Evolutionary conservation across 208 protist species (phyloP), one percentile per base, ranked within the genome.

Genomic region (Acanthamoeba triangularis): DNA sequence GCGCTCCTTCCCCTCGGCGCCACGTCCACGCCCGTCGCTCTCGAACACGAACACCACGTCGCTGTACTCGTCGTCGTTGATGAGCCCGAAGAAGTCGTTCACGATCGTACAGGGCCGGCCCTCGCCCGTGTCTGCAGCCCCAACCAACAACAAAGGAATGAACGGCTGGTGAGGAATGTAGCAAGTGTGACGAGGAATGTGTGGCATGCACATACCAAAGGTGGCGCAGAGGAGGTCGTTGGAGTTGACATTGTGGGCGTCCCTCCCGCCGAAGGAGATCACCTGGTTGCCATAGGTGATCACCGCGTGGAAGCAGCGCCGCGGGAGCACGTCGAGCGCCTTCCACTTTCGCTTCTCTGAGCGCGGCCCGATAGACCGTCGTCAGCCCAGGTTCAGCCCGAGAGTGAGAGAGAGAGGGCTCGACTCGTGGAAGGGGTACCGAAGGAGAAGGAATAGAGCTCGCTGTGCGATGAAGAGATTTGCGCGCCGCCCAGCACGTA

Each of bases 91-190:
- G 59, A 76, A 47, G 65, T 93, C 87, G 30, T 93, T 69, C 35
- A 93, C 87, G 23, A 93, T n/a, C 59, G 87, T 93, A 47, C 87
- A 93, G 4, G 87, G 87, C 44, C 63, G 87, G 20, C 65, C 63
- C 61, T 93, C 87, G 59, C 87, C 87, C 87, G 87, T 93, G n/a
- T 93, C 87, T 93, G 35, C 16, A 52, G 18, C n/a, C n/a, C n/a
- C 59, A 4, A 13, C 16, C 13, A 4, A 28, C n/a, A n/a, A n/a
- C n/a, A n/a, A n/a, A n/a, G n/a, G n/a, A n/a, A n/a, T n/a, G n/a
- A n/a, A n/a, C n/a, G n/a, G n/a, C n/a, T n/a, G n/a, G 23, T 33
- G 63, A 72, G 41, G 23, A 72, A 72, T 72, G n/a, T 28, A 0
- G 1, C 23, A 8, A 44, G 67, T 30, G 67, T 0, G 67, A 6